Evolutionary conservation across 805 yeast genomes (phyloP), one percentile per base, ranked within the genome.

Genomic region (Teunomyces gatunensis): DNA sequence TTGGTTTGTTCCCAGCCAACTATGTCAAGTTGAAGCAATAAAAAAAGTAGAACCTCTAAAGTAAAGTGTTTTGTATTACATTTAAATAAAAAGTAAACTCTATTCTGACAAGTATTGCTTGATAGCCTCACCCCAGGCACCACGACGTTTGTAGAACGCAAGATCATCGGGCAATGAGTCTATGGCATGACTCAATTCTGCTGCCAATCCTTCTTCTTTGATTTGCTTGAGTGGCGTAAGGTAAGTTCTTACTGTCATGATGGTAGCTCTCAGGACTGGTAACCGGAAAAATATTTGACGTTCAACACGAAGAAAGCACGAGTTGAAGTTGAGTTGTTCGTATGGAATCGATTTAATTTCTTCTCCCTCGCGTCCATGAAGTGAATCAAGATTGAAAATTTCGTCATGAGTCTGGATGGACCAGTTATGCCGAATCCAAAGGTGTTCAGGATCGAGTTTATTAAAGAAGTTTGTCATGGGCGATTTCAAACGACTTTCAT

Each of bases 1-100:
- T 79, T 55, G 94, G 94, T 48, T 74, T 92, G 47, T 91, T 92
- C 83, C 99, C 99, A 45, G 83, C 96, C 36, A 90, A 89, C 68
- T 89, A 87, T 63, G 98, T 94, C 43, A 59, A 51, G 20, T 60
- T 62, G 49, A 47, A 49, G 44, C 51, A 53, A 44, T 54, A 42
- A 42, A 28, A 10, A 39, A 23, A 18, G 18, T 36, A 36, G 40
- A 21, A 18, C n/a, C 40, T 20, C 21, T 18, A n/a, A 12, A 20
- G 23, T 7, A 18, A 35, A 25, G 33, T 27, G 43, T 40, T 35
- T 15, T 46, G 27, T 25, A 25, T 35, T 36, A 28, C 13, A 29
- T 17, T n/a, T 17, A 41, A 25, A 33, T n/a, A n/a, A 21, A n/a
- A 36, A 25, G 27, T 25, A 9, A 25, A 10, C 27, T 4, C 35